Base-by-base conservation (phyloP, 768 basidiomycete species). In the Megacollybia marginata region DNA sequence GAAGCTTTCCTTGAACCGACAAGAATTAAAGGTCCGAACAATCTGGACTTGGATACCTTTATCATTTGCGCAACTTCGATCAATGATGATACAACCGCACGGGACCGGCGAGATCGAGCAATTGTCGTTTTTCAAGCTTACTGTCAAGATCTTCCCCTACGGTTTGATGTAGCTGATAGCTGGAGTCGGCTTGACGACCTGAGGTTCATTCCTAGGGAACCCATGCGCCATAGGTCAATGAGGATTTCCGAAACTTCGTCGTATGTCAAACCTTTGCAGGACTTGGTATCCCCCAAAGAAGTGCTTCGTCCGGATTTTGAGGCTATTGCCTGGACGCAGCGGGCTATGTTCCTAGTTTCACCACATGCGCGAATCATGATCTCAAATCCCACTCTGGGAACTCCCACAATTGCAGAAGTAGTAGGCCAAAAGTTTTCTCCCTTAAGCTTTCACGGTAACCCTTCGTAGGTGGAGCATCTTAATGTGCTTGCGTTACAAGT, bases 241-340 rank as follows among this genome's bases (percentile, higher is more conserved):
- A 42, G 49, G 15, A 51, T 58, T 6, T 46, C 53, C 13, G 54
- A 58, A 33, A 40, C 57, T 1, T 44, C 45, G 5, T 43, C 42
- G 6, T 65, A 67, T 44, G 58, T 68, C 33, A 52, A 52, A 1
- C 48, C 42, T 8, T 55, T 75, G 18, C 66, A 62, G 5, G 34
- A 31, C 1, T 49, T 76, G 11, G 69, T 76, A 2, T 56, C 68
- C 1, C 75, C 76, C 0, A 55, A 42, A 6, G 51, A 75, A 44
- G 52, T 75, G 2, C 63, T 77, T 9, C 65, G 64, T 33, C 44
- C 59, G 15, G 62, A 70, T 33, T 68, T 62, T 45, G 68, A 71
- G 54, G 49, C 68, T 0, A 62, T 79, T 10, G 70, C 70, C 7
- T 79, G 78, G 78, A 74, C 73, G 4, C 76, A 79, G 48, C 59